Evolutionary conservation across 2,329 filamentous ascomycete genomes (phyloP).

Genomic region (Sporothrix curviconia): DNA sequence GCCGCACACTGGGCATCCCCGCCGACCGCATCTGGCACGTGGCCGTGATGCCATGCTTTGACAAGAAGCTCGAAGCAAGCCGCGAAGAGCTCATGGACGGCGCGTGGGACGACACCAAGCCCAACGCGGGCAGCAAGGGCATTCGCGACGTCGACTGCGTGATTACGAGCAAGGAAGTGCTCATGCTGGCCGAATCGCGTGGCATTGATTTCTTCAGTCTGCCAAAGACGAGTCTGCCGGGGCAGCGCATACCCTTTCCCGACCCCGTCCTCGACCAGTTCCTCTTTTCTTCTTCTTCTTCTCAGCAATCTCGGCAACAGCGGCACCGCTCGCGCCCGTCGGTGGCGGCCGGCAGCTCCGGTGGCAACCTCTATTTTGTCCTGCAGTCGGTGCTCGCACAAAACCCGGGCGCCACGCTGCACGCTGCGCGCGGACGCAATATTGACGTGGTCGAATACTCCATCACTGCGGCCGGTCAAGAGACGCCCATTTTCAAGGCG

Average conservation of each 20-base stretch:
- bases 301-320: slow-evolving; percentile 31
- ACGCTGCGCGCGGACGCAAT: slow-evolving; percentile 72
- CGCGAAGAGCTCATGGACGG: slow-evolving; percentile 82
- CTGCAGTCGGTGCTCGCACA: slow-evolving; percentile 66
- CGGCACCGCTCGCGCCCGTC: slow-evolving; percentile 39
- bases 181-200: slow-evolving; percentile 80
- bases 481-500: slow-evolving; percentile 62
- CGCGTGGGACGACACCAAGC: slow-evolving; percentile 64
- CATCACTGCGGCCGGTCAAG: slow-evolving; percentile 47
- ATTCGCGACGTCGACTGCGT: slow-evolving; percentile 94
- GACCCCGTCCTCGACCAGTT: slow-evolving; percentile 65
- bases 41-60: slow-evolving; percentile 96
- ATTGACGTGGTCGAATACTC: slow-evolving; percentile 84
- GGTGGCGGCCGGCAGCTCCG: slow-evolving; percentile 67
- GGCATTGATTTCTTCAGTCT: slow-evolving; percentile 69
- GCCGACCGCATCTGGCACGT: slow-evolving; percentile 87
- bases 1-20: slow-evolving; percentile 61
- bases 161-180: slow-evolving; percentile 89
- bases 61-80: slow-evolving; percentile 96
- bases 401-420: slow-evolving; percentile 65
- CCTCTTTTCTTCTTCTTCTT: slow-evolving; percentile 51
- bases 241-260: slow-evolving; percentile 54
- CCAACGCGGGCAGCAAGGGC: slow-evolving; percentile 42
- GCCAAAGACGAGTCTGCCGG: slow-evolving; percentile 37
- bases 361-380: slow-evolving; percentile 82